phyloP scores from a whole-genome alignment of 306 rosid genomes.

The Dalbergia cochinchinensis region DNA sequence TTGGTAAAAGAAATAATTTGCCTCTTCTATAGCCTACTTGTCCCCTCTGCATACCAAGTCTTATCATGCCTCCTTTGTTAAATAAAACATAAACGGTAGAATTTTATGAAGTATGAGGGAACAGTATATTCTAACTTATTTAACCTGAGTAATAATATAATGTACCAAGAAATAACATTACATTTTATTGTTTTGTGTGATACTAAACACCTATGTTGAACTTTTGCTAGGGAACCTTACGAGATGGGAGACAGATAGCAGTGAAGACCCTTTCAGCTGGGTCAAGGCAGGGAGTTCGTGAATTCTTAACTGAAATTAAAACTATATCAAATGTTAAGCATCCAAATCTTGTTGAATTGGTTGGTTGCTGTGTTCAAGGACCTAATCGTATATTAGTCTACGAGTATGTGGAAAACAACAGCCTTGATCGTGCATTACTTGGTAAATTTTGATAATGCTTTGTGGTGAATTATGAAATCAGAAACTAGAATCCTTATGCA shows the following conservation, averaged over 20 bases:
- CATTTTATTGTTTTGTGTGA: slow-evolving; percentile 24
- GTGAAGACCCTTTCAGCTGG: slow-evolving; percentile 88
- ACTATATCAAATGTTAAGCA: slow-evolving; percentile 87
- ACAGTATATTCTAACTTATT: slow-evolving; percentile 3
- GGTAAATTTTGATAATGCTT: slow-evolving; percentile 58
- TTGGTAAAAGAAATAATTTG: background rate
- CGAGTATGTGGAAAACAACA: slow-evolving; percentile 86
- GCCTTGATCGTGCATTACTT: slow-evolving; percentile 82
- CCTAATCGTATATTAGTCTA: slow-evolving; percentile 81
- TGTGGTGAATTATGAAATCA: slow-evolving; percentile 38
- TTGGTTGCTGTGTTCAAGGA: slow-evolving; percentile 87
- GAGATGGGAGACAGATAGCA: slow-evolving; percentile 71
- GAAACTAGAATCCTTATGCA: slow-evolving; percentile 29
- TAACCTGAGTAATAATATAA: background rate
- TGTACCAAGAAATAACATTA: slow-evolving; percentile 17
- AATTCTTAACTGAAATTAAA: slow-evolving; percentile 84
- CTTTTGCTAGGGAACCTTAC: slow-evolving; percentile 78
- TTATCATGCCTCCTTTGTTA: background rate
- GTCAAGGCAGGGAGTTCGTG: slow-evolving; percentile 89
- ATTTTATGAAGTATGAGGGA: slow-evolving; percentile 20
- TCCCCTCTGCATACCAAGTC: background rate
- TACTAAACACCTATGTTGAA: slow-evolving; percentile 45
- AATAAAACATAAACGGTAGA: background rate
- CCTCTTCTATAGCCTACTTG: background rate
- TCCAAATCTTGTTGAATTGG: slow-evolving; percentile 89